A percentile compares a stretch with the other conserved stretches of the same genome.
Evolutionary conservation across 1,284 basidiomycete species (phyloP).

Genomic region (Cystobasidium sp.): DNA sequence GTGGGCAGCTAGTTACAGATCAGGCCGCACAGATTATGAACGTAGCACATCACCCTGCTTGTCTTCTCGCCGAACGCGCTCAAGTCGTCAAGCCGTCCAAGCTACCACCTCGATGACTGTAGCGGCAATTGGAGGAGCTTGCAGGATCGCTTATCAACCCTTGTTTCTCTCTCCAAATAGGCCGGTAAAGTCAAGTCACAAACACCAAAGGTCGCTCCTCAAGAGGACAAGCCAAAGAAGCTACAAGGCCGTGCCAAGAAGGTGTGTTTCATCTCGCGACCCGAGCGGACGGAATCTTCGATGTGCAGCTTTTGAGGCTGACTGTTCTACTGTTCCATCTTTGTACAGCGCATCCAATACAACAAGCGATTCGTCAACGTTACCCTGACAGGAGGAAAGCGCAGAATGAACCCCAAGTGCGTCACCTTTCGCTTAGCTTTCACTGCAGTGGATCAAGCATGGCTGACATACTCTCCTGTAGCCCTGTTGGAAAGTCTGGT

Average conservation of each 20-base stretch:
- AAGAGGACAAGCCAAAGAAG: conserved; percentile 49
- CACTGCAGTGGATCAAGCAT: neutral
- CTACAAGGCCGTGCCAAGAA: conserved; percentile 44
- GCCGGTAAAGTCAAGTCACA: conserved; percentile 97
- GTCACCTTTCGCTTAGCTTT: neutral
- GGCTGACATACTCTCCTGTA: neutral
- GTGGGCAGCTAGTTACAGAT: no score
- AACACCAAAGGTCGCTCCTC: conserved; percentile 70
- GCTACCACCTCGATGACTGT: no score
- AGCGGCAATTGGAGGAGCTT: no score
- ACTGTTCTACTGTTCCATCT: conserved; percentile 1
- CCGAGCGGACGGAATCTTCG: neutral
- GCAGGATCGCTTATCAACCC: conserved; percentile 1
- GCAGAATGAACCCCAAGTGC: conserved; percentile 36
- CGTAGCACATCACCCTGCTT: no score
- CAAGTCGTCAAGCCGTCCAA: no score
- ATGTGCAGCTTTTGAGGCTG: neutral
- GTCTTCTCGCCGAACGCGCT: no score
- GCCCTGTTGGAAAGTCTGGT: conserved; percentile 39
- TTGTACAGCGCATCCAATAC: conserved; percentile 46
- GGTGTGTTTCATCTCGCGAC: conserved; percentile 5
- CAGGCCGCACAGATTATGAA: no score
- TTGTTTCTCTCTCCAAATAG: conserved; percentile 57
- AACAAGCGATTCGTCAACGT: conserved; percentile 45
- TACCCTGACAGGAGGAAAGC: conserved; percentile 36